These are phyloP conservation scores for Paecilomyces sp. DNA, from an alignment of 2,329 filamentous ascomycete species.

Conservation along the genomic window DNA sequence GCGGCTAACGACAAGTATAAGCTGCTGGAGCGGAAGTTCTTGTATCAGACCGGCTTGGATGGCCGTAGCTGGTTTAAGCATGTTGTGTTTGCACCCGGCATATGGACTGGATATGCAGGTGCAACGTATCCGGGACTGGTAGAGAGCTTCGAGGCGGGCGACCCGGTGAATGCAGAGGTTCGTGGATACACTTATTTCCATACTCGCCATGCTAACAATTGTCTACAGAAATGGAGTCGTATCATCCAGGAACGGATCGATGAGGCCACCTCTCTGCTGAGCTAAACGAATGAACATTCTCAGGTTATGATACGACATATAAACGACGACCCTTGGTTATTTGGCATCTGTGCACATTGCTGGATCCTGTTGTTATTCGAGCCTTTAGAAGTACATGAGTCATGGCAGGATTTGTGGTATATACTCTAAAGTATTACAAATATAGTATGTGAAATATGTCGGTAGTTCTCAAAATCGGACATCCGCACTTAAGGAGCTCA, in stretches of 20 bases:
- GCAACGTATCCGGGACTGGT: slow-evolving; percentile 60
- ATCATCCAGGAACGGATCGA: slow-evolving; percentile 31
- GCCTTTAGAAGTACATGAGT: not conserved
- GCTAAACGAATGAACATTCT: not conserved
- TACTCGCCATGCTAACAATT: slow-evolving; percentile 3
- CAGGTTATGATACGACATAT: not conserved
- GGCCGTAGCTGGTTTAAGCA: slow-evolving; percentile 87
- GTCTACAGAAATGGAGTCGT: slow-evolving; percentile 31
- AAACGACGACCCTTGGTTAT: not conserved
- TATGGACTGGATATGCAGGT: slow-evolving; percentile 87
- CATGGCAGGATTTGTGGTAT: not conserved
- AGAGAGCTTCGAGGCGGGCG: slow-evolving; percentile 50
- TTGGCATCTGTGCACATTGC: not conserved
- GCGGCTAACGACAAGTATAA: slow-evolving; percentile 76
- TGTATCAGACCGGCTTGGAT: slow-evolving; percentile 70
- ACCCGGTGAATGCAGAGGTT: slow-evolving; percentile 45
- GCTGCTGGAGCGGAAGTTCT: slow-evolving; percentile 69
- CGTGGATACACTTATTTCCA: slow-evolving; percentile 16
- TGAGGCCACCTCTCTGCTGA: slow-evolving; percentile 22
- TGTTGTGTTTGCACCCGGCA: slow-evolving; percentile 81
- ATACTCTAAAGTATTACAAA: too few species aligned
- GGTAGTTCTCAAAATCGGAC: too few species aligned
- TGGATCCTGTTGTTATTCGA: not conserved
- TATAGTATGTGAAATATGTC: too few species aligned
- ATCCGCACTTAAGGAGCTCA: too few species aligned